These are phyloP conservation scores for Isabelozyma rhagii DNA, from an alignment of 805 yeast genomes.

Conservation along the genomic window DNA sequence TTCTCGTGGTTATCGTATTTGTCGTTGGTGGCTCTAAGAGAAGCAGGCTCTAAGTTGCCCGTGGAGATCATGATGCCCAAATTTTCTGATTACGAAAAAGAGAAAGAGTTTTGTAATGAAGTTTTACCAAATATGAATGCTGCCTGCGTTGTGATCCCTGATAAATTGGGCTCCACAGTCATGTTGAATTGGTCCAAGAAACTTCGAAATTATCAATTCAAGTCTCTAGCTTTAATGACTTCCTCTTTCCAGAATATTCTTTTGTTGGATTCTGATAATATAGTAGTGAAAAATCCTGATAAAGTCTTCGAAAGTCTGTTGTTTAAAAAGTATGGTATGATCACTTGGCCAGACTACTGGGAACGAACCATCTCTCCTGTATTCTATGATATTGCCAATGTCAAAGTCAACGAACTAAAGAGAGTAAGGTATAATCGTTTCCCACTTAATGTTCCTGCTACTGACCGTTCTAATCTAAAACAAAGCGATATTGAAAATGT, in stretches of 20 bases:
- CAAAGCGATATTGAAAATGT: conserved; percentile 14
- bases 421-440: conserved; percentile 26
- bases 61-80: conserved; percentile 38
- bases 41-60: conserved; percentile 35
- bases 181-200: conserved; percentile 30
- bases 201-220: conserved; percentile 65
- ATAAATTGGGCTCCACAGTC: conserved; percentile 52
- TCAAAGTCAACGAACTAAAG: conserved; percentile 23
- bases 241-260: conserved; percentile 33
- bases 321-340: conserved; percentile 30
- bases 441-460: conserved; percentile 15
- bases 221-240: conserved; percentile 49
- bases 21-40: conserved; percentile 28
- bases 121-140: conserved; percentile 63
- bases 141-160: conserved; percentile 55
- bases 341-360: conserved; percentile 46
- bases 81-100: conserved; percentile 27
- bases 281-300: conserved; percentile 28
- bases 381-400: conserved; percentile 33
- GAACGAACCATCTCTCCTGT: conserved; percentile 32
- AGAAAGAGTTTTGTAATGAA: conserved; percentile 47
- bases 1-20: conserved; percentile 36
- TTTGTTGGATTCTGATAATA: conserved; percentile 34
- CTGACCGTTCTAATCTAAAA: conserved; percentile 7
- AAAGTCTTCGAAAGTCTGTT: conserved; percentile 24